Evolutionary conservation across 1,139 yeast genomes (phyloP).

Genomic region (Yamadazyma taylorii): DNA sequence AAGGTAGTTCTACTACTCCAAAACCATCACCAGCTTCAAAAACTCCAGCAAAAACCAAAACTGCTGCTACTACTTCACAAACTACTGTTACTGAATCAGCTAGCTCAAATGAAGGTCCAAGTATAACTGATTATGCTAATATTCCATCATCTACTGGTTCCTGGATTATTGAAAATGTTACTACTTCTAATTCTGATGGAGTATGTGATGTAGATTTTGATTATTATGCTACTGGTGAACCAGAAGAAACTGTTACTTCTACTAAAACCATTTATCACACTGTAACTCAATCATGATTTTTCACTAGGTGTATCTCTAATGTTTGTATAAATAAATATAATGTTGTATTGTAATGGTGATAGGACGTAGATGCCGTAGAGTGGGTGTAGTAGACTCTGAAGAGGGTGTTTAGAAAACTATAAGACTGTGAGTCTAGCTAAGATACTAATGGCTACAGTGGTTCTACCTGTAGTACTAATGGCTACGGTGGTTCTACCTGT

Average conservation of each 20-base stretch:
- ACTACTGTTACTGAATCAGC: slow-evolving; percentile 9
- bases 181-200: slow-evolving; percentile 34
- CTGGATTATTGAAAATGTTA: slow-evolving; percentile 39
- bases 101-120: slow-evolving; percentile 23
- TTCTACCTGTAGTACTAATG: no score
- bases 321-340: slow-evolving; percentile 1
- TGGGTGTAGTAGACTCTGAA: no score
- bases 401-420: no score
- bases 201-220: slow-evolving; percentile 46
- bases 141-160: slow-evolving; percentile 38
- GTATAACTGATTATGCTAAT: slow-evolving; percentile 29
- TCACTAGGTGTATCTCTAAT: slow-evolving; percentile 8
- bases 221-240: slow-evolving; percentile 35
- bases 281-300: slow-evolving; percentile 25
- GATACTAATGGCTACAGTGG: no score
- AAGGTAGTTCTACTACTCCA: slow-evolving; percentile 8
- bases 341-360: no score
- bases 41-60: slow-evolving; percentile 7
- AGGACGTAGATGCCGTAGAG: no score
- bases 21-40: slow-evolving; percentile 11
- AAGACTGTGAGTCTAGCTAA: no score
- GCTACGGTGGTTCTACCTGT: no score
- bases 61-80: slow-evolving; percentile 11
- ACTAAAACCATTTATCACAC: slow-evolving; percentile 42
- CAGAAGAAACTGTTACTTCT: slow-evolving; percentile 33